Evolutionary conservation across 176 grass and related monocot genomes (phyloP).

Genomic region (Raddia distichophylla): DNA sequence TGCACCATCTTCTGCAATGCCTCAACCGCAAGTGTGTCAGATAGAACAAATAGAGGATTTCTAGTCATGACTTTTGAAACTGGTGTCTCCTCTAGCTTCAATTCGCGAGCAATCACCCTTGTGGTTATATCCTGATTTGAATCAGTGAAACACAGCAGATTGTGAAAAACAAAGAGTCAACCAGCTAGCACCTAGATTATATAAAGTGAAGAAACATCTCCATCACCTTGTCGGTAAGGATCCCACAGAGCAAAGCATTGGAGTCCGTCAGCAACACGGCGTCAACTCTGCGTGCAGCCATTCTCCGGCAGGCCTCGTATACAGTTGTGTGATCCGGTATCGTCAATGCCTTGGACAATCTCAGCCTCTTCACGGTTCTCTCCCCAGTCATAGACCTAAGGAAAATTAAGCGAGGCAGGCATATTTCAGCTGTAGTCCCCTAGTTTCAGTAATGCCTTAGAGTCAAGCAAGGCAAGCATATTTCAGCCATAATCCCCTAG

Average conservation of each 20-base stretch:
- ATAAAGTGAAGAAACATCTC: slow-evolving; percentile 22
- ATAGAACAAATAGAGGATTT: slow-evolving; percentile 88
- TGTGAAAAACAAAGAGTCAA: neutral
- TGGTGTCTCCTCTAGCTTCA: slow-evolving; percentile 94
- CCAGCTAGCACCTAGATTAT: neutral
- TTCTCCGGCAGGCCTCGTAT: slow-evolving; percentile 81
- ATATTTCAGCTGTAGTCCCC: neutral
- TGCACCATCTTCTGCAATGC: slow-evolving; percentile 99
- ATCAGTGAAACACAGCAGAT: neutral
- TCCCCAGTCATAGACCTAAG: slow-evolving; percentile 53
- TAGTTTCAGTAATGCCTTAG: neutral
- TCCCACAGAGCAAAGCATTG: slow-evolving; percentile 89
- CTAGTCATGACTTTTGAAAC: slow-evolving; percentile 97
- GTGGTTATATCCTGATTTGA: slow-evolving; percentile 75
- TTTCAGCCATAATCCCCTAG: neutral
- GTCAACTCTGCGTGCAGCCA: slow-evolving; percentile 77
- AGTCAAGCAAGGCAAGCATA: neutral
- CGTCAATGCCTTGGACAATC: slow-evolving; percentile 91
- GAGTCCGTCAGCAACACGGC: slow-evolving; percentile 92
- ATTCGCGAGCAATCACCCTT: slow-evolving; percentile 83
- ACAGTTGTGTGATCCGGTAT: slow-evolving; percentile 84
- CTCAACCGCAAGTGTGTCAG: slow-evolving; percentile 87
- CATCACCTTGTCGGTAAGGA: slow-evolving; percentile 92
- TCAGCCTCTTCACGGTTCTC: slow-evolving; percentile 90
- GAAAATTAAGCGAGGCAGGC: neutral